Conservation (phyloP, 192 early-diverging fungal genomes). For the Linnemannia schmuckeri region DNA sequence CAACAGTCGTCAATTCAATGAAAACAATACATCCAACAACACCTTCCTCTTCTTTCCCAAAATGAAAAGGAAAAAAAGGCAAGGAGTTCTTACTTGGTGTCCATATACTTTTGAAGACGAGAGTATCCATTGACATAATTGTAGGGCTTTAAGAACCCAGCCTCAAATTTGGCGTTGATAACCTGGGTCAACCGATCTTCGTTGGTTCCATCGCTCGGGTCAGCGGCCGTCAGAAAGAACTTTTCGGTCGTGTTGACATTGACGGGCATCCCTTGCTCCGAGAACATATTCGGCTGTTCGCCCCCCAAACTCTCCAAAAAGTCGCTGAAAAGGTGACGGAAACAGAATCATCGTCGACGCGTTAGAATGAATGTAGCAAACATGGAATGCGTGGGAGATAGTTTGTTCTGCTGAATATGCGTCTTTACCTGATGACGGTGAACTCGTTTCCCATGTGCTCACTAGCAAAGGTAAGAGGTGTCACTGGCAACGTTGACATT, state of each 20-base stretch:
- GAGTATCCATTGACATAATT: conserved; percentile 95
- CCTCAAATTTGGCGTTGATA: conserved; percentile 96
- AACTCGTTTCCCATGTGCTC: conserved; percentile 87
- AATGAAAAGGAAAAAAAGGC: not conserved
- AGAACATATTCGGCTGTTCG: conserved; percentile 34
- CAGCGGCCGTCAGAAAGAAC: conserved; percentile 92
- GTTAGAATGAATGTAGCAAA: not conserved
- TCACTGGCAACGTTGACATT: conserved; percentile 41
- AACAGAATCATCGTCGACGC: conserved; percentile 17
- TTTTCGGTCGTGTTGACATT: conserved; percentile 80
- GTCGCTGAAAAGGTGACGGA: conserved; percentile 56
- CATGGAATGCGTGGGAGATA: not conserved
- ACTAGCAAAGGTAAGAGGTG: conserved; percentile 80
- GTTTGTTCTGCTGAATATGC: not conserved
- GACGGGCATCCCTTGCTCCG: conserved; percentile 41
- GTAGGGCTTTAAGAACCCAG: conserved; percentile 94
- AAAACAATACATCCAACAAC: not conserved
- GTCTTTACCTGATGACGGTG: conserved; percentile 71
- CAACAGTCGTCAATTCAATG: not conserved
- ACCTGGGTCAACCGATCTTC: conserved; percentile 93
- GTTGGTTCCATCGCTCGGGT: conserved; percentile 87
- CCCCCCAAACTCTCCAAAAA: conserved; percentile 68
- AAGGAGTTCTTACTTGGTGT: conserved; percentile 69
- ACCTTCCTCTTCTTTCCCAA: not conserved
- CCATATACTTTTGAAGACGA: conserved; percentile 92